A percentile compares a stretch with the other conserved stretches of the same genome.
These are phyloP conservation scores for Phialophora expanda DNA, from an alignment of 2,329 filamentous ascomycete genomes.

Conservation along the genomic window DNA sequence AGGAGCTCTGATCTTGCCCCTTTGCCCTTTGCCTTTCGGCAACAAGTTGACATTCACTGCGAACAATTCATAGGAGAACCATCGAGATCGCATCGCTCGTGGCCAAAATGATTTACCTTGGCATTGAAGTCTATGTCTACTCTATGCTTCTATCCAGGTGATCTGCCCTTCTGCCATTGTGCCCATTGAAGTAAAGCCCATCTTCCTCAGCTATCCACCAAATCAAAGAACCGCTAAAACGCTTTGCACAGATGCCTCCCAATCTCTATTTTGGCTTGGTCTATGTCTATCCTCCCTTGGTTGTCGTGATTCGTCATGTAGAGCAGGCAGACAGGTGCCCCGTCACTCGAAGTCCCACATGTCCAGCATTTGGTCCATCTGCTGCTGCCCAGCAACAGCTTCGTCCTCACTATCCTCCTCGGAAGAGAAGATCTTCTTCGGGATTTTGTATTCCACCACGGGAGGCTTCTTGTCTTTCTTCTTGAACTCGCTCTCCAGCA, in stretches of 20 bases:
- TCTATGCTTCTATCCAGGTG: too few species aligned
- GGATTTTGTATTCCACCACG: slow-evolving; percentile 92
- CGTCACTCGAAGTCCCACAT: slow-evolving; percentile 29
- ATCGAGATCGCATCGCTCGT: not conserved
- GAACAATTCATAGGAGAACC: not conserved
- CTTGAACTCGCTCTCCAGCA: slow-evolving; percentile 79
- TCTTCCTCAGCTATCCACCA: not conserved
- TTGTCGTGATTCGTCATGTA: slow-evolving; percentile 13
- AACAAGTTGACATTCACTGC: not conserved
- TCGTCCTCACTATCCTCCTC: slow-evolving; percentile 26
- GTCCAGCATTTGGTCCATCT: slow-evolving; percentile 24
- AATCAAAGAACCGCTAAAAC: slow-evolving; percentile 8
- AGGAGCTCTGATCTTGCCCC: not conserved
- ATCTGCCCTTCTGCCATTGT: not conserved
- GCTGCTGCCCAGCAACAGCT: slow-evolving; percentile 6
- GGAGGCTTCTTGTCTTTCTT: slow-evolving; percentile 81
- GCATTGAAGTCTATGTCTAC: slow-evolving; percentile 6
- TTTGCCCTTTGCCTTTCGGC: not conserved
- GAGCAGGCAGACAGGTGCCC: not conserved
- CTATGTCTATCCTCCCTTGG: slow-evolving; percentile 12
- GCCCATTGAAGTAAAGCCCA: not conserved
- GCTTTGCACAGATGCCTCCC: slow-evolving; percentile 9
- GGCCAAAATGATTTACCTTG: not conserved
- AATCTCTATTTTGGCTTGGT: slow-evolving; percentile 10
- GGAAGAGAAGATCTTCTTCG: slow-evolving; percentile 73